Evolutionary conservation across 768 basidiomycete genomes (phyloP), one percentile per base, ranked within the genome.

Genomic region (Tremella yokohamensis): DNA sequence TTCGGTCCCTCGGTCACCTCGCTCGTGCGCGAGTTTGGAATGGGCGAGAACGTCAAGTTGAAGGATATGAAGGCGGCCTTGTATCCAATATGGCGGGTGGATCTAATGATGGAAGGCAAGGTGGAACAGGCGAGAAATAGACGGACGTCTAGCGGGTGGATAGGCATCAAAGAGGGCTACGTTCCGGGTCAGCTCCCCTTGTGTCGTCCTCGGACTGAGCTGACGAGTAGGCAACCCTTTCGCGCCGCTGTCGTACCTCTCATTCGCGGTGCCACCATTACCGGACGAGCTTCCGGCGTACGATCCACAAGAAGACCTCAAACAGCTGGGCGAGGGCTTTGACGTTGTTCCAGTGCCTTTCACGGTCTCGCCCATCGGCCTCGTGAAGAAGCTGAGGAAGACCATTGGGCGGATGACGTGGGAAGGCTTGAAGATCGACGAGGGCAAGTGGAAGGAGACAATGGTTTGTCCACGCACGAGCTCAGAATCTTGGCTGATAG

Each of bases 31-130:
- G 66, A 72, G 50, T 63, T 70, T 55, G 73, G 73, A 7, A 26
- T 72, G n/a, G 73, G 71, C 3, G 54, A 64, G 18, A 49, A 48
- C 9, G 34, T 72, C 20, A 57, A 39, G 16, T 60, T 73, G 61
- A 61, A 62, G 39, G 61, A 66, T 55, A 69, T 72, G 61, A 72
- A 66, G 49, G 71, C 73, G n/a, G 64, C 65, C 4, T 54, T 69
- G 37, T 75, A 70, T 62, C 73, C 73, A n/a, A 60, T 73, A 13
- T 75, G 73, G 73, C 22, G 73, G 25, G 53, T 60, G 3, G 67
- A 73, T 49, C 54, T 54, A 25, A 48, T 67, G 37, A 20, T 66
- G 8, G 56, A 65, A 29, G 67, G 65, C 19, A 44, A 34, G 18
- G 64, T 67, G 22, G 54, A 59, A 37, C 38, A 49, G 19, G 56